These are phyloP conservation scores for Limtongia smithiae DNA, from an alignment of 805 yeast species.

Conservation along the genomic window DNA sequence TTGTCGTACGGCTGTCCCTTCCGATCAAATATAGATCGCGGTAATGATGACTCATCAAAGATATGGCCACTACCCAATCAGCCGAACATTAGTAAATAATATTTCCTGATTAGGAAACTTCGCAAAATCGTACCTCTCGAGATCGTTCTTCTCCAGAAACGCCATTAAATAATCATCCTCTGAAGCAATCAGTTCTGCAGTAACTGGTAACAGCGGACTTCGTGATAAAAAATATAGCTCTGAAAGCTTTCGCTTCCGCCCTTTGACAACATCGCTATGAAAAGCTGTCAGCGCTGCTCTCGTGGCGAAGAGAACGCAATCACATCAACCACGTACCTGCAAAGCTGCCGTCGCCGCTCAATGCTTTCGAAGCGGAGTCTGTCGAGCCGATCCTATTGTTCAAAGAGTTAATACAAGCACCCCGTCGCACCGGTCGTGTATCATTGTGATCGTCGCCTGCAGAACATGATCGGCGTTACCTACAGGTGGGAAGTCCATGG, in stretches of 20 bases:
- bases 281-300: constrained; percentile 1
- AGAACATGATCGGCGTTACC: neutral
- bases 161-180: constrained; percentile 43
- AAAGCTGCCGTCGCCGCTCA: constrained; percentile 44
- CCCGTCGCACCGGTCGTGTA: neutral
- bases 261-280: constrained; percentile 43
- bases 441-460: neutral
- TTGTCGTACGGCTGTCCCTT: constrained; percentile 9
- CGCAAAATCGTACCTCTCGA: constrained; percentile 43
- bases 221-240: constrained; percentile 57
- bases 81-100: neutral
- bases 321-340: constrained; percentile 41
- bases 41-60: constrained; percentile 37
- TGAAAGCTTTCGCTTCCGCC: constrained; percentile 55
- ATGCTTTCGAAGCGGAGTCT: constrained; percentile 46
- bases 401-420: too few relatives aligned
- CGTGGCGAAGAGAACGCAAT: neutral
- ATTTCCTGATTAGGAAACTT: neutral
- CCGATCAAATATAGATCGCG: constrained; percentile 22
- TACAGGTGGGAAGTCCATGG: constrained; percentile 23
- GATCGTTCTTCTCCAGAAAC: constrained; percentile 52
- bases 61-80: constrained; percentile 31
- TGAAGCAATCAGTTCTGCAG: constrained; percentile 40
- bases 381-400: constrained; percentile 39
- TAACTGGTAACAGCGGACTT: constrained; percentile 48